phyloP scores from a whole-genome alignment of 1,139 yeast species.

The Suhomyces kunorum region DNA sequence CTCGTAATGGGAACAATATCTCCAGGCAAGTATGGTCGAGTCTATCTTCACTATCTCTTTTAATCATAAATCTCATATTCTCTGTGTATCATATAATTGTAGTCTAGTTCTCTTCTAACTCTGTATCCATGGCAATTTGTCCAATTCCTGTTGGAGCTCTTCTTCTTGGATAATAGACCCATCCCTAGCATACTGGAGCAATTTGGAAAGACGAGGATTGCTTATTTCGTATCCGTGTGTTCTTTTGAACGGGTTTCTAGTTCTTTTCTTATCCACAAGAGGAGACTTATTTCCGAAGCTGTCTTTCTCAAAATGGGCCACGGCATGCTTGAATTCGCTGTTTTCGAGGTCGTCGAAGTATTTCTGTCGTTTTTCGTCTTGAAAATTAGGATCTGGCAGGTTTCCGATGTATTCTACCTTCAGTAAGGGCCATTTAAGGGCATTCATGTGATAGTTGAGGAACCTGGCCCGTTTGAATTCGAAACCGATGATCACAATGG shows the following conservation, averaged over 20 bases:
- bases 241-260: slow-evolving; percentile 63
- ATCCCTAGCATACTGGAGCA: slow-evolving; percentile 22
- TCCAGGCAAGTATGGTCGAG: no score
- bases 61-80: no score
- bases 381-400: slow-evolving; percentile 53
- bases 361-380: slow-evolving; percentile 21
- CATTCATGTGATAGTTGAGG: slow-evolving; percentile 54
- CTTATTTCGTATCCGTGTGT: slow-evolving; percentile 41
- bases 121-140: neutral
- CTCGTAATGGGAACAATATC: no score
- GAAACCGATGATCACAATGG: slow-evolving; percentile 65
- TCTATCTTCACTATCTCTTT: no score
- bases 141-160: neutral
- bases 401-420: slow-evolving; percentile 56
- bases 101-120: no score
- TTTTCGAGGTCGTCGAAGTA: slow-evolving; percentile 46
- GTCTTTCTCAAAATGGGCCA: slow-evolving; percentile 55
- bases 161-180: neutral
- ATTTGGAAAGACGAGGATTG: slow-evolving; percentile 26
- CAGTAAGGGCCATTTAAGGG: slow-evolving; percentile 40
- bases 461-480: slow-evolving; percentile 70
- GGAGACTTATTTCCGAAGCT: slow-evolving; percentile 58
- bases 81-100: no score
- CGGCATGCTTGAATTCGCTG: slow-evolving; percentile 58
- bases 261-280: slow-evolving; percentile 41